Evolutionary conservation across 2,329 filamentous ascomycete genomes (phyloP).

Genomic region (Macrophomina pseudophaseolina): DNA sequence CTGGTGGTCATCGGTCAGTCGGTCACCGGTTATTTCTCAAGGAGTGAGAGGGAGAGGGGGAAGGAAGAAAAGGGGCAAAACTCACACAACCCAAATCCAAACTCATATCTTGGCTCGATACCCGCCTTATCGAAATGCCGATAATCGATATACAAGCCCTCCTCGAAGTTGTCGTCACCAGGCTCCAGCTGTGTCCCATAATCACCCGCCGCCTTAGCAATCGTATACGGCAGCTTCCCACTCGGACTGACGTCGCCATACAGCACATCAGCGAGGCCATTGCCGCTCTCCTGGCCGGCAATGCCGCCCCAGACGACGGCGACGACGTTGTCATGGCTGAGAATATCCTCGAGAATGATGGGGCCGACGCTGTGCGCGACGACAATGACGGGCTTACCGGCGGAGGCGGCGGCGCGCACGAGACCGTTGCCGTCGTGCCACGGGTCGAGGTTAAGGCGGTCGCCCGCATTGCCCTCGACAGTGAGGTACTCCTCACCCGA

Average conservation of each 20-base stretch:
- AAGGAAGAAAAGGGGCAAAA: conserved; percentile 1
- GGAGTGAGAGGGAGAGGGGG: neutral
- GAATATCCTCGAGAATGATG: conserved; percentile 42
- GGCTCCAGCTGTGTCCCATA: conserved; percentile 37
- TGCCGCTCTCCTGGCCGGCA: conserved; percentile 52
- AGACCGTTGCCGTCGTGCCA: conserved; percentile 53
- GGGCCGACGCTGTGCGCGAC: conserved; percentile 47
- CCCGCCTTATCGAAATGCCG: conserved; percentile 49
- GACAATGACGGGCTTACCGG: conserved; percentile 46
- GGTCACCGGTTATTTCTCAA: neutral
- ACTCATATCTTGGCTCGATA: conserved; percentile 50
- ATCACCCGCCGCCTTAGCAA: conserved; percentile 41
- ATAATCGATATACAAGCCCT: conserved; percentile 54
- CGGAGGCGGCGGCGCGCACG: conserved; percentile 43
- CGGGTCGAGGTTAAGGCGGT: conserved; percentile 55
- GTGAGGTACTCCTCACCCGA: conserved; percentile 57
- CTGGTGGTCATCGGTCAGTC: conserved; percentile 28
- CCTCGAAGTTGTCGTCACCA: conserved; percentile 43
- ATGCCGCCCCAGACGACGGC: conserved; percentile 48
- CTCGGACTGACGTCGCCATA: conserved; percentile 74
- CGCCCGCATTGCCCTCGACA: conserved; percentile 52
- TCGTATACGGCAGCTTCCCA: conserved; percentile 63
- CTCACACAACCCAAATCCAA: conserved; percentile 51
- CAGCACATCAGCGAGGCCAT: conserved; percentile 58
- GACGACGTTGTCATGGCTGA: conserved; percentile 44